phyloP scores from a whole-genome alignment of 441 rosid species.

The Adansonia madagascariensis region DNA sequence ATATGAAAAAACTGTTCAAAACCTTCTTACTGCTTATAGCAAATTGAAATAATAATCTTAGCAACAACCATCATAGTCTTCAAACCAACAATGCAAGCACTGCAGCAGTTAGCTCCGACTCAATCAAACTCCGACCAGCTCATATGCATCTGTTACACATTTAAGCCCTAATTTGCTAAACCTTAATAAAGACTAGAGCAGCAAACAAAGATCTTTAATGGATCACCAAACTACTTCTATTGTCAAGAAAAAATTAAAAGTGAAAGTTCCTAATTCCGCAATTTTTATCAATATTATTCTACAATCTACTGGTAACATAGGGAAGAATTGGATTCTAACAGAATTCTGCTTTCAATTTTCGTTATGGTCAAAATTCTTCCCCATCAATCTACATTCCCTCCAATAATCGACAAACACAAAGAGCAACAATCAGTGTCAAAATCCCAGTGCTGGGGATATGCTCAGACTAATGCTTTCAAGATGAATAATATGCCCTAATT shows the following conservation, averaged over 20 bases:
- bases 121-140: background rate
- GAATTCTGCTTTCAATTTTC: background rate
- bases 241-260: background rate
- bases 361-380: background rate
- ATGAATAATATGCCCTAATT: background rate
- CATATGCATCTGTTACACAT: slow-evolving; percentile 9
- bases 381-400: slow-evolving; percentile 21
- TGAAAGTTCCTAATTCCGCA: background rate
- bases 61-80: background rate
- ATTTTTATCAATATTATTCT: background rate
- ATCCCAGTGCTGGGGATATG: background rate
- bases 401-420: slow-evolving; percentile 13
- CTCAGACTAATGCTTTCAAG: slow-evolving; percentile 22
- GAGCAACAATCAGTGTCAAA: background rate
- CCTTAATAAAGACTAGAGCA: background rate
- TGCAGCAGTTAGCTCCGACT: slow-evolving; percentile 12
- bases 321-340: background rate
- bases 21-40: background rate
- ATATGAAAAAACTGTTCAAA: background rate
- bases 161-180: slow-evolving; percentile 23
- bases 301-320: too few relatives aligned
- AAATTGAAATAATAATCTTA: background rate
- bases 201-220: background rate
- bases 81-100: slow-evolving; percentile 6
- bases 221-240: background rate